Evolutionary conservation across 805 yeast species (phyloP), one percentile per base, ranked within the genome.

Genomic region (Lipomyces japonicus): DNA sequence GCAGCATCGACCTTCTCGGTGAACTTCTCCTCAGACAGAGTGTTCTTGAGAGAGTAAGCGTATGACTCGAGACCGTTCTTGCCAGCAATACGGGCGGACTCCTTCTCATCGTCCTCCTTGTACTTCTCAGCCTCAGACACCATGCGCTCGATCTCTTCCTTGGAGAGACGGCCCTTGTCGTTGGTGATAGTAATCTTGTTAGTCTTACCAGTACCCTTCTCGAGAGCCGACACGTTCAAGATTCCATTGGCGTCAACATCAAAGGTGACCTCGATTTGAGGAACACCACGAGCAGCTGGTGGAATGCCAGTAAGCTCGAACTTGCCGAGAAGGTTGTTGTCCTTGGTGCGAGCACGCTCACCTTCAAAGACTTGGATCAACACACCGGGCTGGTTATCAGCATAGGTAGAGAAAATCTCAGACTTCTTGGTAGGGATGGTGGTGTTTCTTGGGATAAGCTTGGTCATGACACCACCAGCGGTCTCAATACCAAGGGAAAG

Each of bases 401-500:
- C 91, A 71, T 86, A 87, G 60, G 97, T 90, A 58, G 96, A 87
- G 85, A 90, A 90, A 61, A 86, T 82, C 79, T 89, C 96, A 37
- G 96, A 87, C 78, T 90, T 90, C 82, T 89, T 89, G 73, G 96
- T 86, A 74, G 97, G 97, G 64, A 90, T 88, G 57, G 96, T 88
- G 50, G 96, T 84, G 86, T 91, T 91, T 81, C 98, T 86, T 77
- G 96, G 96, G 67, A 91, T 90, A 75, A 90, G 82, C 77, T 87
- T 87, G 72, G 96, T 90, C 95, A 90, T 89, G 75, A 89, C 90
- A 82, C 97, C 97, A 79, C 97, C 97, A 67, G 96, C 96, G 63
- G 96, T 90, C 78, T 90, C 97, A 74, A 90, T 89, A 82, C 97
- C 97, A 65, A 89, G 73, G 48, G 97, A 90, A 70, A 90, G 80